Conservation (phyloP, 495 filamentous ascomycete species). For the Penicillium canescens region DNA sequence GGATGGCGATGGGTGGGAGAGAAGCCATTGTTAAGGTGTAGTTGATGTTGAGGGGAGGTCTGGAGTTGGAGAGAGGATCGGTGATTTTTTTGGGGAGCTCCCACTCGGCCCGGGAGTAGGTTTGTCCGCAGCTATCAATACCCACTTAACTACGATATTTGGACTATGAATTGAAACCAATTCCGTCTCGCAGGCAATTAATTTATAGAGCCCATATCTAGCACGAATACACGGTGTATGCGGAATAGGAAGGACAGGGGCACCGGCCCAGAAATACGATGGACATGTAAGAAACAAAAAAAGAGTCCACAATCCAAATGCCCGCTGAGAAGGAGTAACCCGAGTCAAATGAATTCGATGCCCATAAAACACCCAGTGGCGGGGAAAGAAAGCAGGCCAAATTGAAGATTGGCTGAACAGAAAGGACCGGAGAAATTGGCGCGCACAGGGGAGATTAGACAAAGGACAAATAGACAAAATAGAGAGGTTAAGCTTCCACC, state of each 20-base stretch:
- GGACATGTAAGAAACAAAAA: slow-evolving; percentile 19
- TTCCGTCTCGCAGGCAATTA: slow-evolving; percentile 15
- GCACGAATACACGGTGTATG: slow-evolving; percentile 36
- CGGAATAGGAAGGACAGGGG: slow-evolving; percentile 25
- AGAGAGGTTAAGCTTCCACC: slow-evolving; percentile 49
- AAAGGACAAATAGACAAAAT: background rate
- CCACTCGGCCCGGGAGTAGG: slow-evolving; percentile 12
- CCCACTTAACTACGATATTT: background rate
- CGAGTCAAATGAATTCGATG: slow-evolving; percentile 32
- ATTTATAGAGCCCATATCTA: slow-evolving; percentile 34
- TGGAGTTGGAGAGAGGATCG: slow-evolving; percentile 1
- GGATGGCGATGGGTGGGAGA: slow-evolving; percentile 45
- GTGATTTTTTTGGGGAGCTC: slow-evolving; percentile 19
- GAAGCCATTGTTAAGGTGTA: slow-evolving; percentile 14
- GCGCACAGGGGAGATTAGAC: slow-evolving; percentile 10
- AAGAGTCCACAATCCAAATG: slow-evolving; percentile 35
- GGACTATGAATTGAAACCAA: background rate
- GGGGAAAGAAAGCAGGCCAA: slow-evolving; percentile 13
- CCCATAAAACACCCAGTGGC: slow-evolving; percentile 34
- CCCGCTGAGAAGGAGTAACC: slow-evolving; percentile 33
- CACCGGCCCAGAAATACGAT: slow-evolving; percentile 24
- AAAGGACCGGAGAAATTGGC: slow-evolving; percentile 17
- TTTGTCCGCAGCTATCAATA: slow-evolving; percentile 15
- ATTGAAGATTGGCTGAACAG: slow-evolving; percentile 11
- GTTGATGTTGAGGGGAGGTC: slow-evolving; percentile 1